These are phyloP conservation scores for Prunus persica DNA, from an alignment of 306 rosid genomes.

Conservation along the genomic window DNA sequence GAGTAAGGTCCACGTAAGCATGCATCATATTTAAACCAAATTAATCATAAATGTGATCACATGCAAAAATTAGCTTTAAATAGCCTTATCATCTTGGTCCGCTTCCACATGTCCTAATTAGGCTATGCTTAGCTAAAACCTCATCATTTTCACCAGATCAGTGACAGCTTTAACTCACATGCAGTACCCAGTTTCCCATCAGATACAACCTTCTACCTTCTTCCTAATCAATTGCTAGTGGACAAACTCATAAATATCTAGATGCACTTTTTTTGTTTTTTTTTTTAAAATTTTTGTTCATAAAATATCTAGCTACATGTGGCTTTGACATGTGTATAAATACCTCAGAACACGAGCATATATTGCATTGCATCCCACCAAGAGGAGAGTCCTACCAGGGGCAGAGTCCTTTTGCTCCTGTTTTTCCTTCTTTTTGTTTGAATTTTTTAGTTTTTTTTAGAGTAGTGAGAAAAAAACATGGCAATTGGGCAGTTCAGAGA, in stretches of 20 bases:
- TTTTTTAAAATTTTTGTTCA: neutral
- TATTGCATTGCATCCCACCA: neutral
- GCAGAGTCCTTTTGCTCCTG: neutral
- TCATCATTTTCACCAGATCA: neutral
- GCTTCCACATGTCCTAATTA: too few species aligned
- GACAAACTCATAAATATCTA: conserved; percentile 14
- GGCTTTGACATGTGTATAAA: neutral
- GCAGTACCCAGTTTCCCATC: conserved; percentile 4
- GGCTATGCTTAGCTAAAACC: too few species aligned
- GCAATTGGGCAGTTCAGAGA: conserved; percentile 45
- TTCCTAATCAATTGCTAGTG: conserved; percentile 2
- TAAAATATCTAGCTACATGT: neutral
- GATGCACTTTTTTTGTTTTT: neutral
- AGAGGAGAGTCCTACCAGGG: neutral
- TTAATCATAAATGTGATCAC: neutral
- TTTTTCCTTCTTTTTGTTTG: neutral
- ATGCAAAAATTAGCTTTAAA: conserved; percentile 1
- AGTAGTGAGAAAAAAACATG: conserved; percentile 33
- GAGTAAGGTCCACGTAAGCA: conserved; percentile 19
- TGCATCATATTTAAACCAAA: neutral
- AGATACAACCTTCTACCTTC: neutral
- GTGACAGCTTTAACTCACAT: conserved; percentile 40
- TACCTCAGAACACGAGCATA: neutral
- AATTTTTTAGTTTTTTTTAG: neutral
- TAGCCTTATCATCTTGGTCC: neutral